Percentiles rank a stretch among this genome's conserved stretches.
These are phyloP conservation scores for Linderina pennispora DNA, from an alignment of 192 early-diverging fungal species.

Conservation along the genomic window DNA sequence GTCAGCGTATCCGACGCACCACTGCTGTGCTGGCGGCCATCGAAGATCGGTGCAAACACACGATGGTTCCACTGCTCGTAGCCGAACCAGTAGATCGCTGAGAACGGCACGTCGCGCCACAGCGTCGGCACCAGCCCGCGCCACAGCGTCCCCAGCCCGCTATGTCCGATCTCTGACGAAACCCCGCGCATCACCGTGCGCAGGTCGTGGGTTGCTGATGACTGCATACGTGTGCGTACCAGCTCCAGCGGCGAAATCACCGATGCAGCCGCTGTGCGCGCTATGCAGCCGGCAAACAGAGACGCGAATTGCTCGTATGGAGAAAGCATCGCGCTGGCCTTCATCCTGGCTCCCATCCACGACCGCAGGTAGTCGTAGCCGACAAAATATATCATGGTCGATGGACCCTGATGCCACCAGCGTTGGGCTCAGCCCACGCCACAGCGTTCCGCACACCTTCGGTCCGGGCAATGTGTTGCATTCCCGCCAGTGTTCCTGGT, in stretches of 20 bases:
- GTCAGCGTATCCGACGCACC: constrained; percentile 13
- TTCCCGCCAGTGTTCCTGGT: constrained; percentile 56
- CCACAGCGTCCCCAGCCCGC: constrained; percentile 69
- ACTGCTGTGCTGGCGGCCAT: not conserved
- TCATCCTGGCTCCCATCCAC: constrained; percentile 19
- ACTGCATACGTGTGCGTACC: constrained; percentile 88
- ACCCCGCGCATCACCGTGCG: constrained; percentile 55
- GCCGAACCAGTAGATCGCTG: constrained; percentile 88
- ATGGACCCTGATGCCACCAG: constrained; percentile 84
- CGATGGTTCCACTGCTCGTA: constrained; percentile 75
- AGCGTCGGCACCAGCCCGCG: constrained; percentile 82
- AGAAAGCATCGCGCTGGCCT: constrained; percentile 12
- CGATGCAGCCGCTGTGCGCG: constrained; percentile 70
- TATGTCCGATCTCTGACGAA: constrained; percentile 49
- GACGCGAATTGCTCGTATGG: constrained; percentile 57
- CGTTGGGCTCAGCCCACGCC: constrained; percentile 82
- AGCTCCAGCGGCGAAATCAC: constrained; percentile 87
- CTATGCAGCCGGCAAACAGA: constrained; percentile 66
- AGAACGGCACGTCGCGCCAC: constrained; percentile 95
- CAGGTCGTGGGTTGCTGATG: constrained; percentile 56
- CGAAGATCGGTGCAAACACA: constrained; percentile 12
- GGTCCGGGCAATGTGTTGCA: constrained; percentile 68
- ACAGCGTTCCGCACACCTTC: constrained; percentile 80
- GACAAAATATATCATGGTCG: constrained; percentile 90
- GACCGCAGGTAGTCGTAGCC: constrained; percentile 88